These are phyloP conservation scores for Pichia deserticola DNA, from an alignment of 805 yeast genomes.

Conservation along the genomic window DNA sequence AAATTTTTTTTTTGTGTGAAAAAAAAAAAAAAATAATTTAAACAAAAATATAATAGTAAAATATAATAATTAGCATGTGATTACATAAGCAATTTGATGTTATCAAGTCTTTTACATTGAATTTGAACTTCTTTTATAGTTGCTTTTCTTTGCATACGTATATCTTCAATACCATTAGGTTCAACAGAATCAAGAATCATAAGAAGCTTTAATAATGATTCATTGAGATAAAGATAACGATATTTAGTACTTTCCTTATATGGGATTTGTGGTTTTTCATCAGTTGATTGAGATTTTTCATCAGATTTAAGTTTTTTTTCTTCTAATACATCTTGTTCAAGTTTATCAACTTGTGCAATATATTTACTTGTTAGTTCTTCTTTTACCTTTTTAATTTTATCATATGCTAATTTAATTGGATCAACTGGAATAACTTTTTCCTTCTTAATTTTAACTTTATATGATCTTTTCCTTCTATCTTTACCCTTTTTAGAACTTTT, in stretches of 20 bases:
- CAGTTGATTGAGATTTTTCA: background rate
- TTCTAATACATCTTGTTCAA: constrained; percentile 1
- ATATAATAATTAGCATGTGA: background rate
- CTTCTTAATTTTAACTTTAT: constrained; percentile 8
- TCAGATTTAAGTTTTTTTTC: background rate
- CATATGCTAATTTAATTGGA: constrained; percentile 14
- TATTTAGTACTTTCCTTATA: constrained; percentile 31
- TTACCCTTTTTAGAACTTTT: constrained; percentile 5
- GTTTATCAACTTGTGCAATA: constrained; percentile 3
- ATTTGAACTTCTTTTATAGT: constrained; percentile 55
- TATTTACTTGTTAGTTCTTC: background rate
- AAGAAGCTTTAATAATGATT: constrained; percentile 57
- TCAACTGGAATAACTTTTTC: constrained; percentile 15
- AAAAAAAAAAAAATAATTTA: background rate
- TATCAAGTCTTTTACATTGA: constrained; percentile 49
- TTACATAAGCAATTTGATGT: constrained; percentile 9
- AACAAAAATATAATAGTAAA: too few relatives aligned
- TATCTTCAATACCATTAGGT: constrained; percentile 36
- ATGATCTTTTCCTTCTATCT: constrained; percentile 3
- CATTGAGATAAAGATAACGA: constrained; percentile 54
- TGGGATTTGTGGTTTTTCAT: constrained; percentile 1
- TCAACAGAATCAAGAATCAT: constrained; percentile 58
- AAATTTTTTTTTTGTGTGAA: background rate
- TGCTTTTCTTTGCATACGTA: constrained; percentile 52
- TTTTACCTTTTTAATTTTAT: constrained; percentile 2